Base-by-base conservation (phyloP, 352 stramenopile species). In the Pythium angustatum region DNA sequence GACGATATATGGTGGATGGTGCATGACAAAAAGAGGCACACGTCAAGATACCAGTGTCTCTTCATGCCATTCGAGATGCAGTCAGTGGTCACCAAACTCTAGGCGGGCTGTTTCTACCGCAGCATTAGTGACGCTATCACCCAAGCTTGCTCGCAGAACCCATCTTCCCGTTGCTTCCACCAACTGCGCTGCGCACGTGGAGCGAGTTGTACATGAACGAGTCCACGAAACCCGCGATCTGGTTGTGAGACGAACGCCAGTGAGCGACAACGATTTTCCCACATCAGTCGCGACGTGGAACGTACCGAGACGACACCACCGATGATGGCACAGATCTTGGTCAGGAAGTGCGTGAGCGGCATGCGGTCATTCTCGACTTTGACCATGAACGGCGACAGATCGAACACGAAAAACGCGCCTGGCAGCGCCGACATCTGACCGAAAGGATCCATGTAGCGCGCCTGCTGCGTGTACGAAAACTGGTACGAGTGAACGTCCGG, bases 141-240 rank as follows among this genome's bases (percentile, higher is more conserved):
- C 56, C 43, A 21, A 64, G 43, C 22, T 55, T 56, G 56, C 54
- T 54, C 50, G 47, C 54, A 62, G 76, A 81, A 58, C 55, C 75
- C 22, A 63, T 48, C 31, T 74, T 55, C 33, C 19, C 59, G 54
- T 34, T 55, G 62, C 58, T 62, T 26, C 60, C 72, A 28, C 27
- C 40, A 30, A n/a, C 40, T 27, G 52, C 38, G 17, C 61, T 72
- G 43, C 76, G 78, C n/a, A 84, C 70, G 58, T 91, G 64, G 34
- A 91, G 77, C 64, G 82, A 91, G 65, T 91, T 89, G 75, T 93
- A 92, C 77, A 90, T 89, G 74, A 94, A 90, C 47, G 85, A 90
- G 55, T 94, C 85, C 44, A 94, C 78, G 58, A 94, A 94, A 34
- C 85, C 82, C n/a, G 85, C 85, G 58, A 94, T 94, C 85, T 94